Evolutionary conservation across 768 basidiomycete species (phyloP).

Genomic region (Kondoa malvinella): DNA sequence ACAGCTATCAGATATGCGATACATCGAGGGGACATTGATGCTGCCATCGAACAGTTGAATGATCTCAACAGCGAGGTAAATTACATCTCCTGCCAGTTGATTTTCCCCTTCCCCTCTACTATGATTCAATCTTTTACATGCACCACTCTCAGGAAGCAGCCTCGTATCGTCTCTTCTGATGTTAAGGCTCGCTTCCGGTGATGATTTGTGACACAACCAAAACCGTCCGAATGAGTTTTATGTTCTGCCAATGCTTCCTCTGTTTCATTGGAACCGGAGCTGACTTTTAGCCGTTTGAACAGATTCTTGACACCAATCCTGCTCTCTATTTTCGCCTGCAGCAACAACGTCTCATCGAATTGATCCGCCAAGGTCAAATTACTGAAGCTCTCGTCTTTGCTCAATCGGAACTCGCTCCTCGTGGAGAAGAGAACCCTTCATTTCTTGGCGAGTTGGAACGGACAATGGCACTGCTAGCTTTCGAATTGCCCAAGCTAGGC

Average conservation of each 20-base stretch:
- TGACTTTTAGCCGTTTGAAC: slow-evolving; percentile 9
- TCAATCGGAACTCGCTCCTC: slow-evolving; percentile 78
- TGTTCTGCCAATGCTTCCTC: not conserved
- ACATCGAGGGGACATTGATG: slow-evolving; percentile 83
- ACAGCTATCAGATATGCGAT: slow-evolving; percentile 89
- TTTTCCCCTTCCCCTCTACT: slow-evolving; percentile 10
- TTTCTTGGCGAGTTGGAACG: slow-evolving; percentile 80
- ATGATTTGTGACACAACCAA: not conserved
- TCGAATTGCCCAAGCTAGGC: slow-evolving; percentile 30
- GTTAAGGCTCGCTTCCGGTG: not conserved
- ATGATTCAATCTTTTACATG: slow-evolving; percentile 54
- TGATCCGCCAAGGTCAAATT: slow-evolving; percentile 65
- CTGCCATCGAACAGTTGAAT: slow-evolving; percentile 86
- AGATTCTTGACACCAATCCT: slow-evolving; percentile 95
- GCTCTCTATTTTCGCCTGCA: slow-evolving; percentile 86
- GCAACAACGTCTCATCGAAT: slow-evolving; percentile 88
- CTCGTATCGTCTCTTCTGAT: slow-evolving; percentile 14
- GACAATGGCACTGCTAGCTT: slow-evolving; percentile 73
- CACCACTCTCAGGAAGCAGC: slow-evolving; percentile 79
- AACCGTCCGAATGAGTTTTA: slow-evolving; percentile 14
- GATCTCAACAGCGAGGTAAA: slow-evolving; percentile 93
- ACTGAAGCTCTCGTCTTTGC: slow-evolving; percentile 74
- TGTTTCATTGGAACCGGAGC: not conserved
- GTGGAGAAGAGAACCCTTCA: slow-evolving; percentile 85
- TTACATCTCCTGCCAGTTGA: slow-evolving; percentile 16